Evolutionary conservation across 768 basidiomycete genomes (phyloP), one percentile per base, ranked within the genome.

Genomic region (Boletellus sp.): DNA sequence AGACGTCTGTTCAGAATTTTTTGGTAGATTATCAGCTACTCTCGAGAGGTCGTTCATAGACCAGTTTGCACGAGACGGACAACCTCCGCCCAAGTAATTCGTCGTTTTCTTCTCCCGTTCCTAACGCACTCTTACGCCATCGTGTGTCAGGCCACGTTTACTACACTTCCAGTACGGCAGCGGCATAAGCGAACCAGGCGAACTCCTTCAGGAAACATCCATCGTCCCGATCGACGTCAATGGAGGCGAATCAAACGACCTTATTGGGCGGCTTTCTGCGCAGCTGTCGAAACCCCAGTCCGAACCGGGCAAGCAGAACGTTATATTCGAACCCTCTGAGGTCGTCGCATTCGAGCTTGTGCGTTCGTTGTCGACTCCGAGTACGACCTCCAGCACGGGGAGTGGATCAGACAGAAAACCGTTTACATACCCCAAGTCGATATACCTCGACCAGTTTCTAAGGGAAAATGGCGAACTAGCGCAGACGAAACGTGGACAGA

Each of bases 391-490:
- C 11, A 19, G 28, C 28, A 8, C 23, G 12, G 61, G 57, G 2
- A 54, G 56, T 4, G 59, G 53, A 22, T 40, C 42, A 16, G 68
- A 71, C 26, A 68, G 60, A 23, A 63, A 63, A 48, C 57, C 56
- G 4, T 84, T 90, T 55, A 65, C 62, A 13, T 92, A 78, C 56
- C 88, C 89, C 2, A 79, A 77, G 55, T 70, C 72, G 17, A 71
- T 92, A 41, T 89, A 80, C 62, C 70, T 91, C 40, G 90, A 92
- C 60, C 79, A 82, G 44, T 92, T 89, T 56, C 55, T 90, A 54
- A 72, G 72, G 42, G 74, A 76, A 43, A 88, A 87, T 36, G 56
- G 78, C 4, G 73, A 74, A 8, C 57, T 76, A 23, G 71, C 75
- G 12, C 63, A 66, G 13, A 58, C 61, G 40, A 74, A 73, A 56